Evolutionary conservation across 345 rosid genomes (phyloP).

Genomic region (Hirschfeldia incana): DNA sequence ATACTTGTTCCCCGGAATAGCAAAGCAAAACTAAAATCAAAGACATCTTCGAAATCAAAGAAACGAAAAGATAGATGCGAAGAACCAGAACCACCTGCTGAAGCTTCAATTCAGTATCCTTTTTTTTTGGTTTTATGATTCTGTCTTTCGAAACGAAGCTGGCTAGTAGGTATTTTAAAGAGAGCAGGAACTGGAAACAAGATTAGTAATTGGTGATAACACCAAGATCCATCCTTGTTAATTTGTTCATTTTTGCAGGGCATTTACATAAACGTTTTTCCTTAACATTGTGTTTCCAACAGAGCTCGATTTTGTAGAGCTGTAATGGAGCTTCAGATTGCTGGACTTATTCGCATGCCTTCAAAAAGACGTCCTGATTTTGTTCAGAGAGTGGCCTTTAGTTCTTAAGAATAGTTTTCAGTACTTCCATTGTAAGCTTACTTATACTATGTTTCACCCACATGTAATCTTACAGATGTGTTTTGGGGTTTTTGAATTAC

Average conservation of each 20-base stretch:
- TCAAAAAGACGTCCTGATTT: slow-evolving; percentile 82
- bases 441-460: background rate
- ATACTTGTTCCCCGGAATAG: slow-evolving; percentile 41
- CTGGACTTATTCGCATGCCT: slow-evolving; percentile 90
- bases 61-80: slow-evolving; percentile 57
- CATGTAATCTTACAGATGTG: background rate
- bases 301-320: slow-evolving; percentile 92
- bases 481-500: background rate
- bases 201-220: background rate
- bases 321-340: slow-evolving; percentile 81
- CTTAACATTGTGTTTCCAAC: slow-evolving; percentile 46
- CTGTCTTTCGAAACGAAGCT: background rate
- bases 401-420: slow-evolving; percentile 41
- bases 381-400: slow-evolving; percentile 89
- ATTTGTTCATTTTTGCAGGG: slow-evolving; percentile 8
- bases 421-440: background rate
- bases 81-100: slow-evolving; percentile 51
- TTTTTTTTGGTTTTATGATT: slow-evolving; percentile 13
- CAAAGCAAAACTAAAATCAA: slow-evolving; percentile 54
- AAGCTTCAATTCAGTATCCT: slow-evolving; percentile 91
- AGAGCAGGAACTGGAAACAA: background rate
- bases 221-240: background rate
- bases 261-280: slow-evolving; percentile 4
- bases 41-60: slow-evolving; percentile 59
- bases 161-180: background rate